Conservation (phyloP, 331 rosid species). For the Phaseolus coccineus region DNA sequence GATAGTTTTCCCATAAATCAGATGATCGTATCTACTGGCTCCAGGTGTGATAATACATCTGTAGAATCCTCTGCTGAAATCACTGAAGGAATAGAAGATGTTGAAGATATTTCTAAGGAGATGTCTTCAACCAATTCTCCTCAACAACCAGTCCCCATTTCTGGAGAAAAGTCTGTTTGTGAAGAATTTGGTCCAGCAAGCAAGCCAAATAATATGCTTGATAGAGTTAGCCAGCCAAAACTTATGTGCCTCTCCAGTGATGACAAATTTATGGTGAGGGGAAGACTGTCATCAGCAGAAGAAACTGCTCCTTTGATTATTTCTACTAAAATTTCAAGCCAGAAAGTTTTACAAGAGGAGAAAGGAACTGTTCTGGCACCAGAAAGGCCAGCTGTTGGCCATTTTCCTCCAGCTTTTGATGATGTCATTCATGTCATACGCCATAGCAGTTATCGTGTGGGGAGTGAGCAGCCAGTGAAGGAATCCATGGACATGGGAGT, state of each 20-base stretch:
- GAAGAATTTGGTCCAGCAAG: conserved; percentile 47
- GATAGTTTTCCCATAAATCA: conserved; percentile 35
- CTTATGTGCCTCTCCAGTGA: conserved; percentile 29
- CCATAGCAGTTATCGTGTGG: conserved; percentile 92
- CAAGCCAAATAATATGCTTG: conserved; percentile 47
- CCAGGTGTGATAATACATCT: conserved; percentile 46
- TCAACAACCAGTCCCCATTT: conserved; percentile 43
- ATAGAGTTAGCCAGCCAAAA: background rate
- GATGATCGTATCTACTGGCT: conserved; percentile 30
- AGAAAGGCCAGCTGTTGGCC: conserved; percentile 50
- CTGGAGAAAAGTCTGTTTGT: conserved; percentile 53
- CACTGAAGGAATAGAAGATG: conserved; percentile 42
- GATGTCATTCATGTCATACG: conserved; percentile 92
- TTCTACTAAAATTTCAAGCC: conserved; percentile 58
- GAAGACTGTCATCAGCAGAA: conserved; percentile 60
- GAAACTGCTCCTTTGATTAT: conserved; percentile 54
- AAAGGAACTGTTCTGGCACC: conserved; percentile 7
- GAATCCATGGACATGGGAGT: conserved; percentile 86
- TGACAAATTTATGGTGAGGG: conserved; percentile 76
- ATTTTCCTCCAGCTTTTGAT: conserved; percentile 83
- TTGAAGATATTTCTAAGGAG: conserved; percentile 38
- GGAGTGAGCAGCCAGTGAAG: conserved; percentile 74
- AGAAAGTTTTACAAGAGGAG: conserved; percentile 55
- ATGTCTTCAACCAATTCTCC: conserved; percentile 45
- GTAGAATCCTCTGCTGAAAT: conserved; percentile 45